Evolutionary conservation across 495 filamentous ascomycete genomes (phyloP), one percentile per base, ranked within the genome.

Genomic region (Aspergillus homomorphus): DNA sequence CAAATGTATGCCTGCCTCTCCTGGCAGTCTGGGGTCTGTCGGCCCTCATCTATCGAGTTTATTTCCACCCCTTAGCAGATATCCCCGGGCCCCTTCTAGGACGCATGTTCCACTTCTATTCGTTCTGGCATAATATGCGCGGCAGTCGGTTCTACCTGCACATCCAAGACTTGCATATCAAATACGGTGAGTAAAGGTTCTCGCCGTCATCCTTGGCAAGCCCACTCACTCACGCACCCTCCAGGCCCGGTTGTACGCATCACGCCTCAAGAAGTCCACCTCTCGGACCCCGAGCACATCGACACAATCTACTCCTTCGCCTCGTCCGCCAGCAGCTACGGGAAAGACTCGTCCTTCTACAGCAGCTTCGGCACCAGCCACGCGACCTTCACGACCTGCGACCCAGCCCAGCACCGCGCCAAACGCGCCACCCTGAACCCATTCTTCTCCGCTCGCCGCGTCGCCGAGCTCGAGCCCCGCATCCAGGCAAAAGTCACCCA

Each of bases 381-480:
- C 12, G 58, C 65, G 7, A 54, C 60, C 18, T 66, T 69, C 26
- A 63, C 66, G n/a, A 63, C 71, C 6, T 56, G 61, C 1, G 55
- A 57, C 19, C 62, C 64, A 21, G 65, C 71, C 3, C 54, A 70
- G 8, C 77, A 79, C 62, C 67, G 67, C 0, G 41, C 60, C 1
- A 68, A 72, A 5, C 69, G 77, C 5, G 57, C 53, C 0, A 62
- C 64, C 0, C 54, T 78, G 10, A 75, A 73, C 60, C 70, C 71
- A 0, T 79, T 78, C 59, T 79, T 78, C 63, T 78, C 77, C 0
- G 61, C 69, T 0, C 62, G 64, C n/a, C 65, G 59, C 1, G 67
- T 73, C 19, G 64, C 74, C 8, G 61, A 64, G 1, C 62, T 73
- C 28, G 71, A 76, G 55, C 30, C 66, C 0, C 62, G 74, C 10